Base-by-base conservation (phyloP, 2,329 filamentous ascomycete genomes). In the Paramyrothecium roridum region DNA sequence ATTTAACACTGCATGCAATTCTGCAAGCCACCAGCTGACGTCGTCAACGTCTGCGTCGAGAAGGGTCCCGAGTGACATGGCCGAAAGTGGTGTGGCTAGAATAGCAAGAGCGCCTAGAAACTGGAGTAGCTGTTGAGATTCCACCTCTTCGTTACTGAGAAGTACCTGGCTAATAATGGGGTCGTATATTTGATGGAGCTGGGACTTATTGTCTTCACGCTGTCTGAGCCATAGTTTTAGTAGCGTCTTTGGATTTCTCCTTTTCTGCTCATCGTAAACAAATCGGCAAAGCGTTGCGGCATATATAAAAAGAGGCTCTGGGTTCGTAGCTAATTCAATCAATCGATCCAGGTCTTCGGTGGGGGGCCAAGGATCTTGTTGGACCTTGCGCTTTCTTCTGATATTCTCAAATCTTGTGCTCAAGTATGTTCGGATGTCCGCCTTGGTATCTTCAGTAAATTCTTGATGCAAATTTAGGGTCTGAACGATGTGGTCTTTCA, bases 381-480 rank as follows among this genome's bases (percentile, higher is more conserved):
- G n/a, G n/a, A n/a, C n/a, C n/a, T n/a, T n/a, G n/a, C n/a, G n/a
- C n/a, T n/a, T n/a, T n/a, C n/a, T n/a, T 22, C 48, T 3, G 26
- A 50, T 50, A 20, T 20, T 30, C 30, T 16, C 3, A 17, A 50
- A 50, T 22, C 30, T 8, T 8, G 26, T 20, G 26, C 30, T 16
- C 12, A 78, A 52, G 56, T 67, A 76, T 13, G 61, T 22, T 2
- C 34, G 48, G 21, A 79, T 71, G 55, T 79, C 76, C 7, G 64
- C 63, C 54, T 71, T 54, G 6, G 77, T 64, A 3, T 67, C 53
- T 2, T 54, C n/a, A 40, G 60, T 13, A 0, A 62, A 56, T 33
- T 76, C 64, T n/a, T 73, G 57, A 45, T 78, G 70, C 13, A 78
- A 70, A 10, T 68, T 58, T 2, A 76, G 30, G 47, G 63, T 26